These are phyloP conservation scores for Bipolaris cookei DNA, from an alignment of 2,329 filamentous ascomycete species.

Conservation along the genomic window DNA sequence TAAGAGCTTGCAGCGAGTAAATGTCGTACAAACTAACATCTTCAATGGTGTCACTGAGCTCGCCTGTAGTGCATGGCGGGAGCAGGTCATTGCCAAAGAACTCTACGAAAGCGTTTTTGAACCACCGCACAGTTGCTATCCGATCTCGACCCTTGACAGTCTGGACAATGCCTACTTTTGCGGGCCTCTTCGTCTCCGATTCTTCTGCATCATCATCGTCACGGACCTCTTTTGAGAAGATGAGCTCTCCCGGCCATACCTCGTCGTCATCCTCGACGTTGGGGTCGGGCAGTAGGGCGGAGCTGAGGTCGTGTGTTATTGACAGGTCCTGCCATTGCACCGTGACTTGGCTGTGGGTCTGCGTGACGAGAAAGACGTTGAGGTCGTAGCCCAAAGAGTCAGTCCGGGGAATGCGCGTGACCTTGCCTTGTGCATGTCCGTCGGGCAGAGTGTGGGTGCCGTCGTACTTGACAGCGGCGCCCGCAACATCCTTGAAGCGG, in stretches of 20 bases:
- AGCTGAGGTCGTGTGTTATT: constrained; percentile 55
- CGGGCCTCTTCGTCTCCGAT: constrained; percentile 50
- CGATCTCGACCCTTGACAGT: constrained; percentile 62
- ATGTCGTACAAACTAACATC: constrained; percentile 67
- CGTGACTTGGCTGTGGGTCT: constrained; percentile 57
- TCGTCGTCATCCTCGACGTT: constrained; percentile 62
- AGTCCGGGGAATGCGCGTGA: constrained; percentile 55
- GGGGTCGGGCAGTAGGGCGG: constrained; percentile 56
- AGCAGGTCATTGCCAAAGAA: constrained; percentile 48
- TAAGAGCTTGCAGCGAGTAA: constrained; percentile 56
- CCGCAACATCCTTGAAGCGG: constrained; percentile 60
- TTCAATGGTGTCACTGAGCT: constrained; percentile 51
- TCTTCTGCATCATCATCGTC: constrained; percentile 19
- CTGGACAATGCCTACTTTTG: constrained; percentile 64
- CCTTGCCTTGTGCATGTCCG: constrained; percentile 48
- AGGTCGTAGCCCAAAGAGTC: constrained; percentile 63
- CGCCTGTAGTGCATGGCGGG: constrained; percentile 53
- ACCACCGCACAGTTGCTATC: constrained; percentile 64
- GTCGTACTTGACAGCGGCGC: constrained; percentile 60
- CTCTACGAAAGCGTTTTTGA: constrained; percentile 43
- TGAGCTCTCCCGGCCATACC: constrained; percentile 64
- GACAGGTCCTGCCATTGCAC: constrained; percentile 66
- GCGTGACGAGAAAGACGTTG: constrained; percentile 62
- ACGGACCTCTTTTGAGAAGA: constrained; percentile 54
- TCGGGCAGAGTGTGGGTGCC: constrained; percentile 36